phyloP scores from a whole-genome alignment of 2,329 filamentous ascomycete genomes.

The Trichoderma gracile region DNA sequence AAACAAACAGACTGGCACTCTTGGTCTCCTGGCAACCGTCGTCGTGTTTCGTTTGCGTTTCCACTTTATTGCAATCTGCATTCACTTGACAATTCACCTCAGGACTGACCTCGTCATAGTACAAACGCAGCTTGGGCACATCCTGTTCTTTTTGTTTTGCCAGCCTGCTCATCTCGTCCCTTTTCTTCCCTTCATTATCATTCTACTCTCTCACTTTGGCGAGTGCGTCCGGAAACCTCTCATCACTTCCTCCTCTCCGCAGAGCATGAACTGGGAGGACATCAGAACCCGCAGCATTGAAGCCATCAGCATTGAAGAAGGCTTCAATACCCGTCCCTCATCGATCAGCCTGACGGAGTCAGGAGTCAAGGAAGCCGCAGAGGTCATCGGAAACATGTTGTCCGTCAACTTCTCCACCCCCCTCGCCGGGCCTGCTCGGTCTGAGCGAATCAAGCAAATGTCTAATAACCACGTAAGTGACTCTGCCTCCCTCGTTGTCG shows the following conservation, averaged over 20 bases:
- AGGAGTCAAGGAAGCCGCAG: background rate
- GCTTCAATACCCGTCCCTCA: constrained; percentile 4
- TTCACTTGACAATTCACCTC: background rate
- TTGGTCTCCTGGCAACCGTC: too few species aligned
- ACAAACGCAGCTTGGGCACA: background rate
- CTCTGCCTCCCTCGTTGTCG: background rate
- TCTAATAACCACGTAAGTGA: constrained; percentile 42
- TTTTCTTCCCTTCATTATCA: background rate
- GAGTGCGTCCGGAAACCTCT: background rate
- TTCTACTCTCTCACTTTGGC: background rate
- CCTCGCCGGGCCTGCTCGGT: constrained; percentile 40
- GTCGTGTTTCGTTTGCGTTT: background rate
- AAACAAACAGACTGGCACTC: background rate
- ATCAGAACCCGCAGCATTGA: background rate
- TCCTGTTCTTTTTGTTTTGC: background rate
- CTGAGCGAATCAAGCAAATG: constrained; percentile 43
- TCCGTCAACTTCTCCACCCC: constrained; percentile 45
- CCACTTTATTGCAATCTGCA: background rate
- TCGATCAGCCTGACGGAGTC: background rate
- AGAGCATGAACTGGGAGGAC: constrained; percentile 16
- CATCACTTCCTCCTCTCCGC: background rate
- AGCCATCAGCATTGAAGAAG: background rate
- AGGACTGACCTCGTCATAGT: background rate
- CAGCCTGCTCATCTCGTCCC: background rate
- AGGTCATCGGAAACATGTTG: constrained; percentile 34